These are phyloP conservation scores for Pseudocercospora fijiensis DNA, from an alignment of 2,329 filamentous ascomycete species.

Conservation along the genomic window DNA sequence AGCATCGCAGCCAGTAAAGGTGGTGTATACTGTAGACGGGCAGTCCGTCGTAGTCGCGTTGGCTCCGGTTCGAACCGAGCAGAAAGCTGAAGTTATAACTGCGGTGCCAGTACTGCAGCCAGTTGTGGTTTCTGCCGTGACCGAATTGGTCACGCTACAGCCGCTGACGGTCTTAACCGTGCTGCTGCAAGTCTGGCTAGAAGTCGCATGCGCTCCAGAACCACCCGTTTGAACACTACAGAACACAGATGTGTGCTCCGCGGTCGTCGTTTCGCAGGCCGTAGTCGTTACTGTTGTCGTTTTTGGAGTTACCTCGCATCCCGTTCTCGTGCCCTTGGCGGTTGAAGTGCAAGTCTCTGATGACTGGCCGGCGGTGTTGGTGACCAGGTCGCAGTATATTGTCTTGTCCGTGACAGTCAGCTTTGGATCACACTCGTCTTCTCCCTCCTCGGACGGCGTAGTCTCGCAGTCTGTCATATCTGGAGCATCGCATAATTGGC, in stretches of 20 bases:
- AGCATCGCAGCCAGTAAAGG: conserved; percentile 19
- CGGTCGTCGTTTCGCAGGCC: conserved; percentile 9
- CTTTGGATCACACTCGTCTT: conserved; percentile 12
- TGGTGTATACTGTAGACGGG: not conserved
- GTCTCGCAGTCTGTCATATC: conserved; percentile 12
- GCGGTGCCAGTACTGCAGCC: conserved; percentile 4
- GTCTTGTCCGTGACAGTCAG: conserved; percentile 18
- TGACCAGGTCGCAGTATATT: conserved; percentile 10
- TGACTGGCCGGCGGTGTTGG: not conserved
- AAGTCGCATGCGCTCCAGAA: not conserved
- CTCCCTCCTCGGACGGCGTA: not conserved
- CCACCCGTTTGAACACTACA: conserved; percentile 7
- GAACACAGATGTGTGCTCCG: conserved; percentile 2
- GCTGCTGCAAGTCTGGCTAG: not conserved
- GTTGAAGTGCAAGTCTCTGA: conserved; percentile 15
- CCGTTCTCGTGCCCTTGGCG: conserved; percentile 5
- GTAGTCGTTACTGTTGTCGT: conserved; percentile 15
- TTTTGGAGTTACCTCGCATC: conserved; percentile 9
- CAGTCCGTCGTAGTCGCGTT: conserved; percentile 14
- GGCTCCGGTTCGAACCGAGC: conserved; percentile 12
- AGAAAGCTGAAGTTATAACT: not conserved
- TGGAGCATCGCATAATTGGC: conserved; percentile 12
- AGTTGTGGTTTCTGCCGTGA: conserved; percentile 1
- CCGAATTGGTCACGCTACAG: conserved; percentile 1
- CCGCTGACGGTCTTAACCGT: conserved; percentile 3